Evolutionary conservation across 345 rosid species (phyloP), one percentile per base, ranked within the genome.

Genomic region (Hypericum perforatum): DNA sequence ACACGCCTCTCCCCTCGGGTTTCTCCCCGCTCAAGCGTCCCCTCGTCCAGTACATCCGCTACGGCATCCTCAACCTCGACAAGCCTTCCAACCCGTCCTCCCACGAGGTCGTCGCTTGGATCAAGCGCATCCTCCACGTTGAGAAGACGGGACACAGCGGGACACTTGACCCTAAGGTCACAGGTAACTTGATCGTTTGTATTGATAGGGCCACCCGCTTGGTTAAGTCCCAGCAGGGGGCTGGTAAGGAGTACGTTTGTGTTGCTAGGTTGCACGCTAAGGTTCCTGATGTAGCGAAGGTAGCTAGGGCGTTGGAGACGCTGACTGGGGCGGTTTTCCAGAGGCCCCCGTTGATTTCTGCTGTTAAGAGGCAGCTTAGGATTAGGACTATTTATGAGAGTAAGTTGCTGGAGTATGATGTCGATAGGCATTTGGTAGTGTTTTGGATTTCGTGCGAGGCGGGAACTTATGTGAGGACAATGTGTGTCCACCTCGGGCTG

Each of bases 101-200:
- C 0, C 98, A 91, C 38, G 98, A 91, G 74, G 98, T 91, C 15
- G 98, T 91, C 8, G 98, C 98, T 7, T 91, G 96, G 98, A 88
- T 91, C 43, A 91, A 91, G 57, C 85, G 98, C 36, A 87, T 91
- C 53, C 74, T 91, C 39, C 82, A 83, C 7, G 89, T 79, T 11
- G 98, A 91, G 48, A 91, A 87, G 49, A 91, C 98, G 0, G 98
- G 98, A 5, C 98, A 91, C 72, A 82, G 92, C 29, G 98, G 98
- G 6, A 91, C 98, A 9, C 74, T 91, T 13, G 98, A 91, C 68
- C 98, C 98, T 3, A 87, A 91, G 56, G 98, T 91, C 49, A 91
- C 98, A 0, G 98, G 98, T 0, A 91, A 91, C 12, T 74, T 91
- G 42, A 91, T 91, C 54, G 98, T 91, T 14, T 91, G 96, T 47